Evolutionary conservation across 345 rosid species (phyloP), one percentile per base, ranked within the genome.

Genomic region (Trapa bicornis): DNA sequence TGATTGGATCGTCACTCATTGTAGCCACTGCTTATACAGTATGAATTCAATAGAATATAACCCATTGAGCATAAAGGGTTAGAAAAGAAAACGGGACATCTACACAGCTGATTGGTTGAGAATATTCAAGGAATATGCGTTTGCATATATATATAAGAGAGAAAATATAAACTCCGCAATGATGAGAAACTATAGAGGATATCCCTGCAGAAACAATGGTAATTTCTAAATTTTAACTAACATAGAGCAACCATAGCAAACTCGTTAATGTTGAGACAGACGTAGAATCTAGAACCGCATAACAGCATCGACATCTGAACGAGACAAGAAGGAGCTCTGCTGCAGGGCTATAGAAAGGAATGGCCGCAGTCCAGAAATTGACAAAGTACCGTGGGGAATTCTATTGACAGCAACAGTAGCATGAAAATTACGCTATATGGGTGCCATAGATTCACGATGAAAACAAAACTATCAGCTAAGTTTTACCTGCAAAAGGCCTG

Each of bases 1-100:
- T 79, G 63, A 88, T 68, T n/a, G 95, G 98, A 74, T 93, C 96
- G 33, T 88, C 87, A 77, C 85, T 74, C 87, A 90, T 72, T 15
- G 96, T 85, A 65, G 86, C 86, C 82, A 78, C 96, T 86, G 80
- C 67, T 67, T 45, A n/a, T 37, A 65, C 33, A 17, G 9, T 38
- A 65, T 47, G 41, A 60, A 68, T 56, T 32, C 61, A 64, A 53
- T 22, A 47, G 3, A 3, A 22, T 13, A 35, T 36, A 32, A 37
- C 10, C 47, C 37, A 63, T 22, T n/a, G 13, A 37, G 8, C 5
- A 37, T 5, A 16, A 41, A 5, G 32, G 29, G 35, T 37, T 22
- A 29, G 17, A 5, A 16, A 16, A 13, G 41, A 33, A 0, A 61
- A 61, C 38, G 10, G 5, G 64, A 4, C 64, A 22, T 22, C 29